Conservation (phyloP, 257 asterid genomes). For the Primulina huaijiensis region DNA sequence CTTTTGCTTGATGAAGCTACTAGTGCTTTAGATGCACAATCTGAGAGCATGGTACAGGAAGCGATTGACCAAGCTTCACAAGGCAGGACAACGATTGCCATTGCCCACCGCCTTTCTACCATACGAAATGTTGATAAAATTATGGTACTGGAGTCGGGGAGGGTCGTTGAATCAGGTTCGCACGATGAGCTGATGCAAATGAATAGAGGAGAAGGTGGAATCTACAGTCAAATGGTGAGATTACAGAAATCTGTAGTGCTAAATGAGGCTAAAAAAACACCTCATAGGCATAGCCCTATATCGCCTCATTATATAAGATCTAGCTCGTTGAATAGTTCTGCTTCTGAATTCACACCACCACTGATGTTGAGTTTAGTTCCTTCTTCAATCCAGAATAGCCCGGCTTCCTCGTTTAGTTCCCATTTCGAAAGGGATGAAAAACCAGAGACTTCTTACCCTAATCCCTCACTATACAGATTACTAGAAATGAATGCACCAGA, state of each 20-base stretch:
- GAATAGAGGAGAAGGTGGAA: slow-evolving; percentile 34
- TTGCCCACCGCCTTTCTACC: slow-evolving; percentile 42
- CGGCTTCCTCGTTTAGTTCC: slow-evolving; percentile 30
- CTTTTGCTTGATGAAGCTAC: slow-evolving; percentile 63
- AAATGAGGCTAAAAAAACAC: slow-evolving; percentile 8
- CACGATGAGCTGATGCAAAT: slow-evolving; percentile 41
- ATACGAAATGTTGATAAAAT: slow-evolving; percentile 32
- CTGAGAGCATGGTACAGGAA: slow-evolving; percentile 51
- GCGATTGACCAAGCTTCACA: slow-evolving; percentile 49
- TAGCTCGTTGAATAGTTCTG: slow-evolving; percentile 22
- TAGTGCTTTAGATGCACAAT: slow-evolving; percentile 56
- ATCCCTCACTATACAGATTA: slow-evolving; percentile 36
- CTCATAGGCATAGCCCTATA: not conserved
- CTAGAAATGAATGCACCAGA: slow-evolving; percentile 41
- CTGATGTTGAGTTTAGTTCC: slow-evolving; percentile 24
- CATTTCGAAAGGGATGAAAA: slow-evolving; percentile 25
- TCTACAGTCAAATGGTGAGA: slow-evolving; percentile 36
- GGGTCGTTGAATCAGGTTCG: slow-evolving; percentile 44
- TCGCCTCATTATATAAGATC: slow-evolving; percentile 4
- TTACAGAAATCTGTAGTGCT: slow-evolving; percentile 29
- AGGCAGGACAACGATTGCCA: slow-evolving; percentile 42
- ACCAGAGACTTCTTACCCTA: slow-evolving; percentile 8
- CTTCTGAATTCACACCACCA: slow-evolving; percentile 19
- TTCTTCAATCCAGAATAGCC: slow-evolving; percentile 41
- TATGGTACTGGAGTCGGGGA: slow-evolving; percentile 49